Base-by-base conservation (phyloP, 2,329 filamentous ascomycete genomes). In the Coniochaeta prunicola region DNA sequence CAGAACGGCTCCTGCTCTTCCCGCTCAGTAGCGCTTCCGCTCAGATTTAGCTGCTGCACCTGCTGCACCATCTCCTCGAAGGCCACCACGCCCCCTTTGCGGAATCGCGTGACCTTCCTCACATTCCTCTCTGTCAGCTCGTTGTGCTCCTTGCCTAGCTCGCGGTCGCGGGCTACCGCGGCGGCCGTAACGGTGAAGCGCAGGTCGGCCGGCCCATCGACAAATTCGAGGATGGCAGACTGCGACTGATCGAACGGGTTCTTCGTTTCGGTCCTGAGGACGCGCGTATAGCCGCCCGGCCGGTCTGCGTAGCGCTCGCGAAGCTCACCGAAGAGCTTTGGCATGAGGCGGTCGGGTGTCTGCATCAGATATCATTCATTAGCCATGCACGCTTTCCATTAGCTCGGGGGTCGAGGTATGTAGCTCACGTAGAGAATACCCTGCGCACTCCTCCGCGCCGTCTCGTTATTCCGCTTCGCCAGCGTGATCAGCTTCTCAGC, bases 401-500 rank as follows among this genome's bases (percentile, higher is more conserved):
- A n/a, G 40, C 19, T 21, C 21, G 40, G 26, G 40, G 40, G 8
- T 12, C 12, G 40, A 7, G 4, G 17, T 15, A 26, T 21, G 19
- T 45, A 45, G 30, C 88, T 59, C 85, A 97, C 94, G 72, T 86
- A 97, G 72, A 99, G 88, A 67, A 92, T 92, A 40, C 83, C 84
- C 67, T 88, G 78, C n/a, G 92, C 93, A 65, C 83, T 84, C 70
- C 86, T 81, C 72, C 84, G 82, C 61, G 88, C 88, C 21, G 91
- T 90, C 69, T 92, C 88, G 42, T 93, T 96, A 73, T 97, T 91
- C 77, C 87, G 89, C 83, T 97, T 99, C 21, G 90, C 93, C 67
- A 96, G 74, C 4, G 92, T 97, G 68, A 99, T 92, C 65, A 97
- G 80, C 79, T 96, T 96, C 72, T 99, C 94, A 8, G 92, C 94